Evolutionary conservation across 1,284 basidiomycete genomes (phyloP).

Genomic region (Cutaneotrichosporon sp.): DNA sequence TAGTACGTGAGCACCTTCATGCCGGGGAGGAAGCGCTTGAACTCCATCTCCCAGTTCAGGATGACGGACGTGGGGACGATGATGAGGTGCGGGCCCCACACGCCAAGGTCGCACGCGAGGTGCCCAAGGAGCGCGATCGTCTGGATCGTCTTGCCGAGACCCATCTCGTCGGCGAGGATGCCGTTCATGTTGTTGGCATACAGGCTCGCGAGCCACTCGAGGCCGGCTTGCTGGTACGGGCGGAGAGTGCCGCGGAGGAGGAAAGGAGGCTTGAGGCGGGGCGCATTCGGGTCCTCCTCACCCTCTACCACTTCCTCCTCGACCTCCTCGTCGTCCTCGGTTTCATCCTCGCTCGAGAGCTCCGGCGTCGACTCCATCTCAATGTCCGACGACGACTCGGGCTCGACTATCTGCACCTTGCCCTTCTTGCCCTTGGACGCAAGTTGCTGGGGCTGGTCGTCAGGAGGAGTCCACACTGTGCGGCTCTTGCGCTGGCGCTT

Average conservation of each 20-base stretch:
- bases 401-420: slow-evolving; percentile 29
- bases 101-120: slow-evolving; percentile 88
- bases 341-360: slow-evolving; percentile 19
- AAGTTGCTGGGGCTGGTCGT: slow-evolving; percentile 29
- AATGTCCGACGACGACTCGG: slow-evolving; percentile 10
- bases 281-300: slow-evolving; percentile 60
- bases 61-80: slow-evolving; percentile 94
- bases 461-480: slow-evolving; percentile 43
- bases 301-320: slow-evolving; percentile 25
- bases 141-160: slow-evolving; percentile 93
- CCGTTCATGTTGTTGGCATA: slow-evolving; percentile 88
- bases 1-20: slow-evolving; percentile 92
- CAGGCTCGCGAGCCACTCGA: slow-evolving; percentile 92
- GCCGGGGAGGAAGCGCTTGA: slow-evolving; percentile 95
- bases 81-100: slow-evolving; percentile 96
- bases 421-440: slow-evolving; percentile 27
- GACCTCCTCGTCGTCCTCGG: slow-evolving; percentile 30
- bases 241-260: slow-evolving; percentile 83
- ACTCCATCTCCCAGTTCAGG: slow-evolving; percentile 99
- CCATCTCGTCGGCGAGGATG: slow-evolving; percentile 82
- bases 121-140: slow-evolving; percentile 91
- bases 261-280: slow-evolving; percentile 69
- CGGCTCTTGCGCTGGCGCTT: slow-evolving; percentile 43
- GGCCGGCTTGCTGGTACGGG: slow-evolving; percentile 90
- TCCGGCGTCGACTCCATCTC: slow-evolving; percentile 19